These are phyloP conservation scores for Zygosaccharomyces pseudobailii DNA, from an alignment of 1,139 yeast species.

Conservation along the genomic window DNA sequence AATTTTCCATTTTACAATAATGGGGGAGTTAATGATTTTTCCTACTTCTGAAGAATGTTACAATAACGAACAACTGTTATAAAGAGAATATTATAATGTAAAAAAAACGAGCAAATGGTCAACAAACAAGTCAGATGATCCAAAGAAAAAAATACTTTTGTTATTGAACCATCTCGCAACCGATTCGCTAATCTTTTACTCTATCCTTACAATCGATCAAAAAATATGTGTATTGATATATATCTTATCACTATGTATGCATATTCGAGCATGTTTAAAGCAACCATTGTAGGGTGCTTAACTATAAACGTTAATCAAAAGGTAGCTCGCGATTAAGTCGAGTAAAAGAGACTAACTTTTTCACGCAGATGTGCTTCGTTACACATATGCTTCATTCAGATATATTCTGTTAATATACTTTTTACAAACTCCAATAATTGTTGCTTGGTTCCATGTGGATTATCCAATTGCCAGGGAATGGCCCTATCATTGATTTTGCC, in stretches of 20 bases:
- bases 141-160: neutral
- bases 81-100: neutral
- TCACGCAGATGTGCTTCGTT: too few species aligned
- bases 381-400: conserved; percentile 1
- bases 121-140: neutral
- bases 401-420: conserved; percentile 20
- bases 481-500: conserved; percentile 49
- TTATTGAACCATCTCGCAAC: neutral
- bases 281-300: neutral
- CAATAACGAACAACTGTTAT: neutral
- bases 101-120: neutral
- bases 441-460: conserved; percentile 50
- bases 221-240: neutral
- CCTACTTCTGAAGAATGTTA: neutral
- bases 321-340: too few species aligned
- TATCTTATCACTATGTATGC: neutral
- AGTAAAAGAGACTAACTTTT: too few species aligned
- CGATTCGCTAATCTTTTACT: neutral
- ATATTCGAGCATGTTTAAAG: neutral
- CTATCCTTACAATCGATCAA: neutral
- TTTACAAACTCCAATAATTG: conserved; percentile 50
- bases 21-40: conserved; percentile 1
- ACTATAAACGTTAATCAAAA: neutral
- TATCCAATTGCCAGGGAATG: conserved; percentile 68
- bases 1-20: conserved; percentile 1